Conservation (phyloP, 2,329 filamentous ascomycete genomes). For the Cercospora sp. region DNA sequence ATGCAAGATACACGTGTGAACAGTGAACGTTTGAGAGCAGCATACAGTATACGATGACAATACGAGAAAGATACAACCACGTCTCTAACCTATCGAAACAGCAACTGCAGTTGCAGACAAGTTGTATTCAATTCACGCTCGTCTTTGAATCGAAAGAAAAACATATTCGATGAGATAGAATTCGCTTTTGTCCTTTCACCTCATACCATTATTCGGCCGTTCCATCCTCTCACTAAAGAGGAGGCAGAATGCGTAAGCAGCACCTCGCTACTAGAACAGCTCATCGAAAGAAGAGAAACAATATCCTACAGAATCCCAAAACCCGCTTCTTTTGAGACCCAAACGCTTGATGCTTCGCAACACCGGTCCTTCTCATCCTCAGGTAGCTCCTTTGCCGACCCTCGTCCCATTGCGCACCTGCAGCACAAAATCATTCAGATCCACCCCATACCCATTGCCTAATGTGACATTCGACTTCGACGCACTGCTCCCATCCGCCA, state of each 20-base stretch:
- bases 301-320: not conserved
- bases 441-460: conserved; percentile 31
- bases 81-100: no score
- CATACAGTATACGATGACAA: not conserved
- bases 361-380: not conserved
- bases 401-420: conserved; percentile 31
- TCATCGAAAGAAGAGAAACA: not conserved
- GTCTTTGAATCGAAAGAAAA: not conserved
- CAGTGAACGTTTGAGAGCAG: no score
- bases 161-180: not conserved
- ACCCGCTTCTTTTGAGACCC: not conserved
- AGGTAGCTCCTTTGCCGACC: conserved; percentile 19
- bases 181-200: not conserved
- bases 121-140: no score
- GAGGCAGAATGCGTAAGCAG: not conserved
- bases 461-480: conserved; percentile 32
- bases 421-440: conserved; percentile 27
- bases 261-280: not conserved
- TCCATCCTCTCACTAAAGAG: not conserved
- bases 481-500: conserved; percentile 22
- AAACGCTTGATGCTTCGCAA: not conserved
- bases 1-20: no score
- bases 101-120: no score
- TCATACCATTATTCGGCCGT: not conserved
- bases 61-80: no score